Percentiles rank a stretch among this genome's conserved stretches.
These are phyloP conservation scores for Cryptococcus hybrid DNA, from an alignment of 1,284 basidiomycete species.

Conservation along the genomic window DNA sequence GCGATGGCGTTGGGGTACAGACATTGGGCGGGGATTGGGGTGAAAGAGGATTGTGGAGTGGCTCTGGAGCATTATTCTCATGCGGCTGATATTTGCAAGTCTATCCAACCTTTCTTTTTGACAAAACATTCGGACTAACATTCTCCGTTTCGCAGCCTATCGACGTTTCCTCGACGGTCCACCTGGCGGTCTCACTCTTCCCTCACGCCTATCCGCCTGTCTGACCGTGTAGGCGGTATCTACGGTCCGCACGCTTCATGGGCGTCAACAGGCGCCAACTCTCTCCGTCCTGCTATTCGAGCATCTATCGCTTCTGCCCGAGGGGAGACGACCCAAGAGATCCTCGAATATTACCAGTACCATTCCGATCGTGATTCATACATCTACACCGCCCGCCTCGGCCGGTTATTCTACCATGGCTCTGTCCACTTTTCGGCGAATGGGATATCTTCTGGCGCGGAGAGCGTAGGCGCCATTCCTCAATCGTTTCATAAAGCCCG, in stretches of 20 bases:
- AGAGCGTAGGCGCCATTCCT: constrained; percentile 76
- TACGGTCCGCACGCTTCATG: constrained; percentile 82
- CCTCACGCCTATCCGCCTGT: constrained; percentile 75
- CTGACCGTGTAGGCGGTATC: constrained; percentile 85
- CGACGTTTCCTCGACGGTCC: constrained; percentile 75
- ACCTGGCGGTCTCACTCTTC: constrained; percentile 83
- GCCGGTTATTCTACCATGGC: constrained; percentile 91
- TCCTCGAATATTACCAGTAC: constrained; percentile 91
- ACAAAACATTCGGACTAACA: too few species aligned
- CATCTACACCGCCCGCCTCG: constrained; percentile 80
- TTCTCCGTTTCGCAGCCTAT: constrained; percentile 56
- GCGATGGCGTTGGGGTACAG: constrained; percentile 92
- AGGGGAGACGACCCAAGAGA: constrained; percentile 87
- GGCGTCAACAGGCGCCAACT: constrained; percentile 65
- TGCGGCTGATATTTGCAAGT: constrained; percentile 75
- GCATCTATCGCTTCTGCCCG: constrained; percentile 75
- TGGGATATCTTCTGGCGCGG: constrained; percentile 78
- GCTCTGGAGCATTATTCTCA: constrained; percentile 83
- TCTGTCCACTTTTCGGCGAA: constrained; percentile 72
- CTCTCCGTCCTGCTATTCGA: constrained; percentile 70
- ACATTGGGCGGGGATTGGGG: constrained; percentile 94
- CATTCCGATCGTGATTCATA: constrained; percentile 86
- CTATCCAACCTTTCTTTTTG: too few species aligned
- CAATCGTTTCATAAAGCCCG: constrained; percentile 71
- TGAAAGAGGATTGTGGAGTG: constrained; percentile 75